Conservation (phyloP, 2,329 filamentous ascomycete genomes). For the Alternaria burnsii region DNA sequence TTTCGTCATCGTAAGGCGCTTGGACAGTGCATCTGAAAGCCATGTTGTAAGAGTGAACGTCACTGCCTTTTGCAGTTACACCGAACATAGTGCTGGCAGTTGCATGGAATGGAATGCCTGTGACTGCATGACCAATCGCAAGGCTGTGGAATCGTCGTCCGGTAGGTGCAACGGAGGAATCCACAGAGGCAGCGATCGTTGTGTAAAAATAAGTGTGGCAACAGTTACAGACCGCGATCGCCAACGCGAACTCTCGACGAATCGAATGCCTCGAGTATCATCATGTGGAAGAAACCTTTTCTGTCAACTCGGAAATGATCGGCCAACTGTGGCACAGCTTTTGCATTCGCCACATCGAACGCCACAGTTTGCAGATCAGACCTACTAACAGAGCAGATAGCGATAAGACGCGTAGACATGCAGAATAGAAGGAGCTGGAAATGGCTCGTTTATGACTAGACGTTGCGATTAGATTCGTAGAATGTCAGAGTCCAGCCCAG, state of each 20-base stretch:
- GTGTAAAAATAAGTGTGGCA: slow-evolving; percentile 48
- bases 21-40: slow-evolving; percentile 27
- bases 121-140: slow-evolving; percentile 21
- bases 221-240: slow-evolving; percentile 25
- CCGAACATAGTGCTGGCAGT: slow-evolving; percentile 12
- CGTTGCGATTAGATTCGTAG: slow-evolving; percentile 16
- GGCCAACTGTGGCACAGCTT: slow-evolving; percentile 29
- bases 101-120: slow-evolving; percentile 20
- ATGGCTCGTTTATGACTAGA: slow-evolving; percentile 17
- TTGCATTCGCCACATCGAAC: slow-evolving; percentile 16
- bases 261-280: slow-evolving; percentile 33
- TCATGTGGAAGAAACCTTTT: slow-evolving; percentile 38
- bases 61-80: slow-evolving; percentile 15
- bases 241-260: slow-evolving; percentile 28
- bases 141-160: slow-evolving; percentile 22
- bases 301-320: slow-evolving; percentile 25
- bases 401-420: slow-evolving; percentile 34
- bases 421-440: slow-evolving; percentile 18
- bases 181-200: slow-evolving; percentile 22
- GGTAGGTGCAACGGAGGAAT: slow-evolving; percentile 22
- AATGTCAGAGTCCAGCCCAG: slow-evolving; percentile 3
- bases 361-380: slow-evolving; percentile 14
- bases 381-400: slow-evolving; percentile 10
- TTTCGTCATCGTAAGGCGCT: slow-evolving; percentile 30
- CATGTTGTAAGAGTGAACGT: slow-evolving; percentile 7